Percentiles rank a stretch among this genome's conserved stretches.
These are phyloP conservation scores for Dactylellina sp. DNA, from an alignment of 2,329 filamentous ascomycete species.

Conservation along the genomic window DNA sequence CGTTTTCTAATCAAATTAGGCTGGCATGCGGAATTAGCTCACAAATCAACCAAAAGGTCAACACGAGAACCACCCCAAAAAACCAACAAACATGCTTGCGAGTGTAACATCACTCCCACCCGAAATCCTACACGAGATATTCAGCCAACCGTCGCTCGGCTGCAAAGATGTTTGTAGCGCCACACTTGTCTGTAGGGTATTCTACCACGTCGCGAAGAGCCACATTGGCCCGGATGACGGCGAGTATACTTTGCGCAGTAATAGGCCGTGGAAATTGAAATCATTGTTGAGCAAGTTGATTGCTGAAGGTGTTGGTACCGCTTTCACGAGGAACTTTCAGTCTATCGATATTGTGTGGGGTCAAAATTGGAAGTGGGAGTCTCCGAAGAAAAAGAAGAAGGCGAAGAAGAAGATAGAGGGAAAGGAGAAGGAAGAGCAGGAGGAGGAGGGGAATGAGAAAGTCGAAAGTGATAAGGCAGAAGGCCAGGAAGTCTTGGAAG, in stretches of 20 bases:
- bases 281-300: slow-evolving; percentile 25
- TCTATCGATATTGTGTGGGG: slow-evolving; percentile 20
- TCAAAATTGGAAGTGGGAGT: not conserved
- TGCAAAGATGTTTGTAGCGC: slow-evolving; percentile 13
- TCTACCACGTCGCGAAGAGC: slow-evolving; percentile 12
- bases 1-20: no score
- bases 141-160: slow-evolving; percentile 9
- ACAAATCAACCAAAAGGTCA: no score
- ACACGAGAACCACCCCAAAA: no score
- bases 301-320: not conserved
- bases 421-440: no score
- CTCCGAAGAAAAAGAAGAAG: not conserved
- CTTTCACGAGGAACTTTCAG: slow-evolving; percentile 15
- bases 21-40: no score
- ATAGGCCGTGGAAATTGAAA: not conserved
- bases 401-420: no score
- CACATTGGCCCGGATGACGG: slow-evolving; percentile 10
- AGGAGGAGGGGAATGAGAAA: no score
- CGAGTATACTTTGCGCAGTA: slow-evolving; percentile 2
- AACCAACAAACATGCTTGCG: slow-evolving; percentile 12
- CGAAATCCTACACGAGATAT: slow-evolving; percentile 48
- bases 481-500: no score
- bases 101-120: slow-evolving; percentile 27
- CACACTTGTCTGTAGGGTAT: slow-evolving; percentile 9
- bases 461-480: no score